A percentile compares a stretch with the other conserved stretches of the same genome.
These are phyloP conservation scores for Nemania serpens DNA, from an alignment of 2,329 filamentous ascomycete species.

Conservation along the genomic window DNA sequence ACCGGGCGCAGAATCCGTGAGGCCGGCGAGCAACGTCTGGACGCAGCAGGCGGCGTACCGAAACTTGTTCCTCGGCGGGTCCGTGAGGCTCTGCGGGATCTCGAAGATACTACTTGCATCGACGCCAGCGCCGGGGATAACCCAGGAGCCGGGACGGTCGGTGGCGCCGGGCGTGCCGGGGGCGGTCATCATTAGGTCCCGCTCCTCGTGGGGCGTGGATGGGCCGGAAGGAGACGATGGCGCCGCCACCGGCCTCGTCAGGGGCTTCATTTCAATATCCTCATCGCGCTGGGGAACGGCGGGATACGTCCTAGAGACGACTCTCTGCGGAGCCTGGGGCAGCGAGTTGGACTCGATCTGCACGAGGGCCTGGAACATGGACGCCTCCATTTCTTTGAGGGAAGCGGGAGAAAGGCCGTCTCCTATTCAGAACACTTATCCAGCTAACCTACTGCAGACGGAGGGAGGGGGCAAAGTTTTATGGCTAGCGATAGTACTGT, in stretches of 20 bases:
- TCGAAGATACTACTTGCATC: slow-evolving; percentile 31
- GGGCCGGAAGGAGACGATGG: slow-evolving; percentile 15
- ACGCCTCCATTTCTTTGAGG: slow-evolving; percentile 22
- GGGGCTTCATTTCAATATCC: slow-evolving; percentile 29
- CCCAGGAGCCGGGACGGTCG: slow-evolving; percentile 12
- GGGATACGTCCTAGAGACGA: slow-evolving; percentile 46
- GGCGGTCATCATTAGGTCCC: slow-evolving; percentile 35
- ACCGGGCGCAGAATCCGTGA: slow-evolving; percentile 77
- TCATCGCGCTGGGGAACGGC: slow-evolving; percentile 44
- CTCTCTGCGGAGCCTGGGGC: slow-evolving; percentile 43
- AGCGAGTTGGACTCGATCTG: slow-evolving; percentile 37
- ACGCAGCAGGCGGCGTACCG: slow-evolving; percentile 67
- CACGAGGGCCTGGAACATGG: slow-evolving; percentile 34
- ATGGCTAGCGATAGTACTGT: slow-evolving; percentile 1
- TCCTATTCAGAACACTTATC: background rate
- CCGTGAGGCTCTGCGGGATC: slow-evolving; percentile 50
- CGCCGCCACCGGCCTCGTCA: slow-evolving; percentile 8
- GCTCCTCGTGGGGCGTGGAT: slow-evolving; percentile 32
- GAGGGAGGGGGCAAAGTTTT: background rate
- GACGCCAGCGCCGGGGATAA: slow-evolving; percentile 13
- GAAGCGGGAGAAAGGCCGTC: background rate
- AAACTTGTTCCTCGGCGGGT: slow-evolving; percentile 71
- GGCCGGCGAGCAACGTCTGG: slow-evolving; percentile 69
- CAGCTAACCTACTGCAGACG: background rate
- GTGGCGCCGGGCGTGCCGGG: slow-evolving; percentile 17